Percentiles rank a stretch among this genome's conserved stretches.
These are phyloP conservation scores for Monilinia fructicola DNA, from an alignment of 2,329 filamentous ascomycete genomes.

Conservation along the genomic window DNA sequence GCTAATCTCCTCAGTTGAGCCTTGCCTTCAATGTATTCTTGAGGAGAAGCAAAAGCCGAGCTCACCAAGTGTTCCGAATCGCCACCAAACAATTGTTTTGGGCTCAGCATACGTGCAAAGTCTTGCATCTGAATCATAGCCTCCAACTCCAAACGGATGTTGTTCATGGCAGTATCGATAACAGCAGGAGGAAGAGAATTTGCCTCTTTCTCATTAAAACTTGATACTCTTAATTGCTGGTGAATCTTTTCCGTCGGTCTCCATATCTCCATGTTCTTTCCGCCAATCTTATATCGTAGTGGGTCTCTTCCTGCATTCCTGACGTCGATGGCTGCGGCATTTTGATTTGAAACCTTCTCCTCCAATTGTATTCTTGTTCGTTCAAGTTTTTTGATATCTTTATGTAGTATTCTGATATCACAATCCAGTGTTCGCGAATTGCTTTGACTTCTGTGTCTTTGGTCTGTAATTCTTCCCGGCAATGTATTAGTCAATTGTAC, in stretches of 20 bases:
- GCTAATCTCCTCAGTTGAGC: not conserved
- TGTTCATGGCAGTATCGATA: not conserved
- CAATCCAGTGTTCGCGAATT: not conserved
- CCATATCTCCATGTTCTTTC: slow-evolving; percentile 12
- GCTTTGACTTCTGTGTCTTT: not conserved
- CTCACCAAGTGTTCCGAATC: slow-evolving; percentile 13
- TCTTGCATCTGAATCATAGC: slow-evolving; percentile 19
- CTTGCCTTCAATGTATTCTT: not conserved
- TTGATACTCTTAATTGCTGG: not conserved
- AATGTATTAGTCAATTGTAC: not conserved
- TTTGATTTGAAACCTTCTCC: not conserved
- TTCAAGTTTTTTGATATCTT: not conserved
- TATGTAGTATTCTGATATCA: not conserved
- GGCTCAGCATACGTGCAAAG: not conserved
- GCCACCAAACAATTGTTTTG: not conserved
- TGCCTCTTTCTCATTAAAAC: not conserved
- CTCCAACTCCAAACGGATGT: slow-evolving; percentile 17
- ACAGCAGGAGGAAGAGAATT: not conserved
- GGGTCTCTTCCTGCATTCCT: not conserved
- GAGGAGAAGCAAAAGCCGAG: not conserved
- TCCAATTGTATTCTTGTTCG: not conserved
- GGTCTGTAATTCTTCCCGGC: not conserved
- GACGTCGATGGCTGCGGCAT: not conserved
- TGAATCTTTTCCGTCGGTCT: not conserved
- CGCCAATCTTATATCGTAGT: not conserved